Base-by-base conservation (phyloP, 306 rosid genomes). In the Fragaria iinumae region DNA sequence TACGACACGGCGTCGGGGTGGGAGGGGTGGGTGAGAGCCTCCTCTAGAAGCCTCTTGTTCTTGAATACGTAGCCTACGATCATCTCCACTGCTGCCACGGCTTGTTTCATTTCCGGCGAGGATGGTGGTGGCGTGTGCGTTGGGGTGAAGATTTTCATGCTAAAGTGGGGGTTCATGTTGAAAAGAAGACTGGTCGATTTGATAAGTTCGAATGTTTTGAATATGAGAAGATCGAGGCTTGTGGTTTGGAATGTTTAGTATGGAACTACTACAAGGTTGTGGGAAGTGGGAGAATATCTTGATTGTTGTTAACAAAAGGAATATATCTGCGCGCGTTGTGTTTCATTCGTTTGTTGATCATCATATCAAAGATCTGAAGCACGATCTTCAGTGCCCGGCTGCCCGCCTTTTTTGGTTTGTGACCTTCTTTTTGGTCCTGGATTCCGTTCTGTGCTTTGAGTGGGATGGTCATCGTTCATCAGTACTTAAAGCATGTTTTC, bases 21-120 rank as follows among this genome's bases (percentile, higher is more conserved):
- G 0, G 98, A 93, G 13, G 90, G 44, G 81, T 93, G 98, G 5
- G 97, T 93, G 2, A 93, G 82, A 0, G 97, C 97, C 23, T 91
- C 87, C 74, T 86, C 90, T 2, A 93, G 80, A 65, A 93, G 91
- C 77, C 63, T 80, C 87, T 77, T 83, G 78, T 86, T 75, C 36
- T 20, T 71, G 74, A 93, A 93, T 0, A 20, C 27, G 81, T 93
- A 81, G 0, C 73, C 29, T 27, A 90, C 8, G 16, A 83, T 85
- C 0, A 18, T 44, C 78, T 93, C 94, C 20, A 83, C 88, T 2
- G 76, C 83, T 12, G 25, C 0, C 5, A 87, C 76, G 0, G 76
- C 12, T 2, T 4, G 17, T 41, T 64, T 86, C 88, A 87, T 84
- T 4, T 49, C 65, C 45, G 78, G 21, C 4, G 69, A 56, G 57